Evolutionary conservation across 257 asterid genomes (phyloP).

Genomic region (Anisodus acutangulus): DNA sequence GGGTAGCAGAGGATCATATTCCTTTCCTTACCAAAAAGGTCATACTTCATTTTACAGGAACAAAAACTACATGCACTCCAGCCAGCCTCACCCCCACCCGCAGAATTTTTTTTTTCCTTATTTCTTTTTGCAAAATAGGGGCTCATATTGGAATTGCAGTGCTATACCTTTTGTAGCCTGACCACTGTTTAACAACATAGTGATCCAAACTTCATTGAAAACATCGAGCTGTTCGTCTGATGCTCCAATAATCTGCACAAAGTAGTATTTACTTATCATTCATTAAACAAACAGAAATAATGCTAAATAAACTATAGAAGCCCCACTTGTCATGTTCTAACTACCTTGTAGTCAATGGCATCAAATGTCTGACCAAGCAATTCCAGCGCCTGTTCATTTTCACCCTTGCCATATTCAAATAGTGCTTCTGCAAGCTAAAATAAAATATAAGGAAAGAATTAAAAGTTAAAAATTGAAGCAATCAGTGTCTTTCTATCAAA

Average conservation of each 20-base stretch:
- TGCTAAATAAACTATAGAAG: not conserved
- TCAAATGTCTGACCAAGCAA: constrained; percentile 68
- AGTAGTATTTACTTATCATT: constrained; percentile 21
- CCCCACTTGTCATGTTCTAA: not conserved
- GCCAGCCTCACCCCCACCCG: not conserved
- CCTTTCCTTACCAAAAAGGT: not conserved
- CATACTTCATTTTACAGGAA: constrained; percentile 12
- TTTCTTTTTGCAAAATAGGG: not conserved
- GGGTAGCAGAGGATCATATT: not conserved
- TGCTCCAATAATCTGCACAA: constrained; percentile 82
- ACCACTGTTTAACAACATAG: constrained; percentile 62
- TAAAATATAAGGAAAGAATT: constrained; percentile 30
- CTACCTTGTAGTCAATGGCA: constrained; percentile 68
- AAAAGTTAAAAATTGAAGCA: constrained; percentile 3
- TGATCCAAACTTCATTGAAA: constrained; percentile 71
- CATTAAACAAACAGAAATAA: not conserved
- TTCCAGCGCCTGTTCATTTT: constrained; percentile 60
- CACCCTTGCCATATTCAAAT: constrained; percentile 68
- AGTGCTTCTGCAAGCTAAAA: constrained; percentile 89
- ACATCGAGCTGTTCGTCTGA: constrained; percentile 95
- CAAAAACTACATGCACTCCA: not conserved
- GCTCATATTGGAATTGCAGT: not conserved
- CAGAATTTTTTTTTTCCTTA: not conserved
- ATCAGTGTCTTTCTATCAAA: not conserved
- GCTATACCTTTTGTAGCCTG: constrained; percentile 57